phyloP scores from a whole-genome alignment of 768 basidiomycete species.

The Leccinum obscurum region DNA sequence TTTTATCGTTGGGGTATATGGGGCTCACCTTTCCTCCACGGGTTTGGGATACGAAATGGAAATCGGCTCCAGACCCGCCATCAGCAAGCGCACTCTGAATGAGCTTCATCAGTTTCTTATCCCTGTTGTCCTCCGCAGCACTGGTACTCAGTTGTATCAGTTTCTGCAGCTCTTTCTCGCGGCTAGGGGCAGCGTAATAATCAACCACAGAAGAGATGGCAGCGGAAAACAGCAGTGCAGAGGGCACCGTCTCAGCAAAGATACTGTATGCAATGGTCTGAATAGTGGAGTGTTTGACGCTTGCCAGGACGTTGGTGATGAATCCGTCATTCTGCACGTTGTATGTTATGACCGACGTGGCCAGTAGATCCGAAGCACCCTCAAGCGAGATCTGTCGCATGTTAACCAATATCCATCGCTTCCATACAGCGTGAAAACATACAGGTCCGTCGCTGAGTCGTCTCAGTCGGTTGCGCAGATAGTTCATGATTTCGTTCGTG shows the following conservation, averaged over 20 bases:
- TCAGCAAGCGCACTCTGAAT: slow-evolving; percentile 41
- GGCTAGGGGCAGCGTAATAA: slow-evolving; percentile 52
- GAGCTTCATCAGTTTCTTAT: slow-evolving; percentile 40
- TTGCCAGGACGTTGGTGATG: slow-evolving; percentile 18
- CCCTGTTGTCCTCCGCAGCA: slow-evolving; percentile 23
- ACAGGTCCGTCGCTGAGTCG: slow-evolving; percentile 22
- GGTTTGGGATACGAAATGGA: slow-evolving; percentile 17
- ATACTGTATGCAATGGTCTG: slow-evolving; percentile 47
- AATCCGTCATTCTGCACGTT: slow-evolving; percentile 27
- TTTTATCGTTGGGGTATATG: not conserved
- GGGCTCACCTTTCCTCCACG: slow-evolving; percentile 30
- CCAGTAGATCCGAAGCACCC: slow-evolving; percentile 22
- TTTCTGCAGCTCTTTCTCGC: slow-evolving; percentile 33
- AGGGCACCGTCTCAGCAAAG: slow-evolving; percentile 56
- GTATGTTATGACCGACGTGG: slow-evolving; percentile 19
- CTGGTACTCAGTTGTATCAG: slow-evolving; percentile 39
- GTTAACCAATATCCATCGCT: not conserved
- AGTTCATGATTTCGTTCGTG: slow-evolving; percentile 25
- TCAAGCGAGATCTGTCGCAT: slow-evolving; percentile 18
- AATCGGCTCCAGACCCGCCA: slow-evolving; percentile 31
- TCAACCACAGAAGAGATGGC: slow-evolving; percentile 57
- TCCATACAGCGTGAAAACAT: slow-evolving; percentile 6
- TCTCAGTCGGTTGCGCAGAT: slow-evolving; percentile 26
- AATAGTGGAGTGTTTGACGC: slow-evolving; percentile 9
- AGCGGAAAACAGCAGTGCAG: slow-evolving; percentile 55